Percentiles rank a stretch among this genome's conserved stretches.
phyloP scores from a whole-genome alignment of 2,329 filamentous ascomycete genomes.

The Pseudogymnoascus sp. region DNA sequence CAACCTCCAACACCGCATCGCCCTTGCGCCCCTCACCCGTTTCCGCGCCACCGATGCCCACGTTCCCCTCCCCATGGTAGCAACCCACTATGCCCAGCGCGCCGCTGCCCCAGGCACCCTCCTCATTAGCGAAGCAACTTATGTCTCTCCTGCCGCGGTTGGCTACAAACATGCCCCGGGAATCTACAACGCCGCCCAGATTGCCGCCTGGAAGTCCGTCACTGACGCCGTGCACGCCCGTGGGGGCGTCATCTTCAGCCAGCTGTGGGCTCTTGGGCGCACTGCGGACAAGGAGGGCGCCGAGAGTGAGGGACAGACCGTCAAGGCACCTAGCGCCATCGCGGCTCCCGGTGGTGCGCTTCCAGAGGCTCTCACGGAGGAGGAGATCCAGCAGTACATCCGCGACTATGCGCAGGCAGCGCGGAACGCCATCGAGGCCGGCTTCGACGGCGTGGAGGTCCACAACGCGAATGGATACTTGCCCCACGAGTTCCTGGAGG shows the following conservation, averaged over 20 bases:
- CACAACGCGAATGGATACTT: constrained; percentile 41
- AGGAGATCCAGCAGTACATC: constrained; percentile 29
- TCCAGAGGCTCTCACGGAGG: constrained; percentile 30
- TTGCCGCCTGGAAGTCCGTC: constrained; percentile 48
- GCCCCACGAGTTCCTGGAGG: constrained; percentile 48
- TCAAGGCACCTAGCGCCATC: constrained; percentile 15
- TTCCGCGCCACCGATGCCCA: constrained; percentile 37
- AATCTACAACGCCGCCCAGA: constrained; percentile 44
- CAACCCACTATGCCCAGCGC: constrained; percentile 44
- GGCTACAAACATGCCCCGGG: constrained; percentile 45
- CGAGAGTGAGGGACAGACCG: constrained; percentile 13
- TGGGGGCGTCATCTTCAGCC: constrained; percentile 47
- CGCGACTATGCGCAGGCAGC: constrained; percentile 32
- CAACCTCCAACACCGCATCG: constrained; percentile 36
- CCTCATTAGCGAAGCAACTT: constrained; percentile 46
- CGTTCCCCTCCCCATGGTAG: constrained; percentile 34
- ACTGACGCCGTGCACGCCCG: constrained; percentile 51
- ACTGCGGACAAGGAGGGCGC: constrained; percentile 23
- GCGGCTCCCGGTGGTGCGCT: constrained; percentile 17
- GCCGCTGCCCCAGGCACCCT: constrained; percentile 40
- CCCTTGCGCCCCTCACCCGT: constrained; percentile 48
- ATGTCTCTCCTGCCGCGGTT: constrained; percentile 37
- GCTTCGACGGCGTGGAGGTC: constrained; percentile 45
- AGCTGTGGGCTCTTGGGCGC: constrained; percentile 53
- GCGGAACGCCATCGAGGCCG: constrained; percentile 41